Evolutionary conservation across 306 rosid genomes (phyloP).

Genomic region (Cucumis hystrix): DNA sequence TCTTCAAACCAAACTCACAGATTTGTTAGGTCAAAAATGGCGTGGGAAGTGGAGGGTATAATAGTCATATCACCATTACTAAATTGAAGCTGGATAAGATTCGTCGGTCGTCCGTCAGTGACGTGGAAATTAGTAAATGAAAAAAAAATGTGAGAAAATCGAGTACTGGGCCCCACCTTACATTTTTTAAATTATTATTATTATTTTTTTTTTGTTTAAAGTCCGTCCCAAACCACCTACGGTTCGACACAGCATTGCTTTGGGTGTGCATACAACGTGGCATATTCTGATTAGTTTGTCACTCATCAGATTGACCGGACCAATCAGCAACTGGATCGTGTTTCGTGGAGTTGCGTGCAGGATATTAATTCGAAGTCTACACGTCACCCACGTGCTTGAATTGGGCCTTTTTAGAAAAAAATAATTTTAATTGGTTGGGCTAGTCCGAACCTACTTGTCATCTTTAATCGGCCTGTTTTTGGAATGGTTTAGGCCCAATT

Average conservation of each 20-base stretch:
- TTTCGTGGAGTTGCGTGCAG: neutral
- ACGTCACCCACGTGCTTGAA: neutral
- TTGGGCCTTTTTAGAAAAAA: neutral
- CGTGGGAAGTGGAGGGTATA: neutral
- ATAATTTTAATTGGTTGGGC: neutral
- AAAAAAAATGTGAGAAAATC: neutral
- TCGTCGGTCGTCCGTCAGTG: neutral
- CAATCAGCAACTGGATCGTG: neutral
- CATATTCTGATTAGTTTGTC: neutral
- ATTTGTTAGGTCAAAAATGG: neutral
- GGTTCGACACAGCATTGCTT: neutral
- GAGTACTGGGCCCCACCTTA: neutral
- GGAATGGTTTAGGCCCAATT: neutral
- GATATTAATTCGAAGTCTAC: neutral
- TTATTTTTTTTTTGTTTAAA: neutral
- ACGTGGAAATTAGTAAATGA: neutral
- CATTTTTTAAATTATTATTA: neutral
- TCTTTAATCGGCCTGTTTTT: neutral
- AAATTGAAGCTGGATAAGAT: neutral
- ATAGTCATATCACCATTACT: neutral
- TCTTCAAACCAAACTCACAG: neutral
- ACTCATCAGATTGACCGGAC: neutral
- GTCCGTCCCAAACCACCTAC: neutral
- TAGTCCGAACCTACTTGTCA: neutral
- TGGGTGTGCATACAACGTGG: neutral